Evolutionary conservation across 1,139 yeast genomes (phyloP).

Genomic region (Suhomyces bolitotheri): DNA sequence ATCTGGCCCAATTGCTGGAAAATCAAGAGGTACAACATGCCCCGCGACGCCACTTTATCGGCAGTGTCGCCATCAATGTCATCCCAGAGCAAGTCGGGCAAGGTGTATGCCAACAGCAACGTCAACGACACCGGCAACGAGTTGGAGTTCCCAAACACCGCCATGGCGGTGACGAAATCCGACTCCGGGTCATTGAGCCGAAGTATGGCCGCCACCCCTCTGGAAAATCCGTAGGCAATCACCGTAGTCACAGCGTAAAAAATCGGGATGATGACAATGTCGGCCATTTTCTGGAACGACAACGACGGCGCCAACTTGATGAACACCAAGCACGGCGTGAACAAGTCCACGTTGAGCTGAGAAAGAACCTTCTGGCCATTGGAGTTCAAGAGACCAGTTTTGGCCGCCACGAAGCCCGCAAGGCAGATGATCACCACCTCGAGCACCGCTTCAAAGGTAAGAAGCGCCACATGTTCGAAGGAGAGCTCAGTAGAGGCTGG

Average conservation of each 20-base stretch:
- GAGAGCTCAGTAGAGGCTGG: slow-evolving; percentile 33
- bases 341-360: slow-evolving; percentile 70
- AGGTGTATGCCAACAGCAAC: slow-evolving; percentile 66
- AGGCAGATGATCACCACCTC: slow-evolving; percentile 74
- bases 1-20: slow-evolving; percentile 87
- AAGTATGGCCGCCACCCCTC: slow-evolving; percentile 46
- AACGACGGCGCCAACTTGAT: slow-evolving; percentile 76
- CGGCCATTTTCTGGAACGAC: slow-evolving; percentile 64
- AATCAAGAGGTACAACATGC: slow-evolving; percentile 71
- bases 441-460: slow-evolving; percentile 76
- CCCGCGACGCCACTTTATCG: slow-evolving; percentile 77
- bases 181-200: slow-evolving; percentile 62
- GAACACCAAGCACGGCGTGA: slow-evolving; percentile 84
- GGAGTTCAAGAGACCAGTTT: slow-evolving; percentile 55
- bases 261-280: slow-evolving; percentile 72
- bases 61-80: slow-evolving; percentile 63
- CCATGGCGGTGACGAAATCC: slow-evolving; percentile 86
- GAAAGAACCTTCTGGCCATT: slow-evolving; percentile 68
- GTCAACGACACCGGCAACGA: slow-evolving; percentile 79
- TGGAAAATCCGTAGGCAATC: slow-evolving; percentile 59
- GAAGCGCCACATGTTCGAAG: slow-evolving; percentile 55
- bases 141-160: slow-evolving; percentile 82
- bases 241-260: slow-evolving; percentile 65
- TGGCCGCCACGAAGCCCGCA: slow-evolving; percentile 71
- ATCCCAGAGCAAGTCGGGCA: slow-evolving; percentile 76